These are phyloP conservation scores for Sugiyamaella floridensis DNA, from an alignment of 805 yeast species.

Conservation along the genomic window DNA sequence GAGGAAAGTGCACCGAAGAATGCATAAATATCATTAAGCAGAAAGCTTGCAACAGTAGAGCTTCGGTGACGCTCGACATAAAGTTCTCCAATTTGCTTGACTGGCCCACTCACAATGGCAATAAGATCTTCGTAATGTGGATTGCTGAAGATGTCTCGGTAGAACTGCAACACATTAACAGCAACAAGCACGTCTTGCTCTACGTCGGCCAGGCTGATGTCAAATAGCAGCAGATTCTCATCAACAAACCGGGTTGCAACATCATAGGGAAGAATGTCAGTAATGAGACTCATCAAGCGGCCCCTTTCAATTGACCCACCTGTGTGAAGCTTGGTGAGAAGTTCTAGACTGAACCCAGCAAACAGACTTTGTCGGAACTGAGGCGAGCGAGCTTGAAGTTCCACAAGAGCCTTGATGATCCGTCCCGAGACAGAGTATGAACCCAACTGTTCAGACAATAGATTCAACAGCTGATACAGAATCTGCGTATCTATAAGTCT, in stretches of 20 bases:
- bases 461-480: slow-evolving; percentile 21
- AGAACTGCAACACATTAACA: slow-evolving; percentile 28
- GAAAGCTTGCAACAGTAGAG: slow-evolving; percentile 11
- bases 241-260: slow-evolving; percentile 22
- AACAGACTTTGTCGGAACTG: slow-evolving; percentile 28
- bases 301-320: slow-evolving; percentile 22
- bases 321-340: slow-evolving; percentile 22
- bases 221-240: slow-evolving; percentile 22
- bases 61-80: slow-evolving; percentile 13
- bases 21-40: slow-evolving; percentile 22
- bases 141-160: slow-evolving; percentile 24
- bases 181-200: slow-evolving; percentile 30
- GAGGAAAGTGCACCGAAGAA: slow-evolving; percentile 25
- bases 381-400: slow-evolving; percentile 25
- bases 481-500: slow-evolving; percentile 31
- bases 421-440: slow-evolving; percentile 22
- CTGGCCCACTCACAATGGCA: slow-evolving; percentile 16
- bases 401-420: slow-evolving; percentile 14
- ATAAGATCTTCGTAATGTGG: slow-evolving; percentile 8
- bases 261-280: slow-evolving; percentile 23
- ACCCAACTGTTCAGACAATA: slow-evolving; percentile 20
- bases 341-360: slow-evolving; percentile 22
- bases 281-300: slow-evolving; percentile 27
- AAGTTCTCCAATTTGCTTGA: slow-evolving; percentile 18
- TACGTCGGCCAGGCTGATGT: slow-evolving; percentile 18